Evolutionary conservation across 1,139 yeast species (phyloP), one percentile per base, ranked within the genome.

Genomic region (Yamadazyma mexicana): DNA sequence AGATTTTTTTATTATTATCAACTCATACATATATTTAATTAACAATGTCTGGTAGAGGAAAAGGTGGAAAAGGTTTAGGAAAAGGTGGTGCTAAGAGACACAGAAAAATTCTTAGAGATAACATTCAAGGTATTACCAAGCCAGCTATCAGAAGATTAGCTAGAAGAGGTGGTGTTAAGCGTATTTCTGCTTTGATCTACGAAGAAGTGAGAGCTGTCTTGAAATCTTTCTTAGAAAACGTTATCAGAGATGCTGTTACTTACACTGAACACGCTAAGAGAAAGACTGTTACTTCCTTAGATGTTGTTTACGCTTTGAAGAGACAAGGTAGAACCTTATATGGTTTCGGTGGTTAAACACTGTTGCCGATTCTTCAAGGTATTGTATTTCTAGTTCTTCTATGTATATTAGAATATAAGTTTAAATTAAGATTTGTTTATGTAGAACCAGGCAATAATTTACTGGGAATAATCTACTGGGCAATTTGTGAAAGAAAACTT

Each of bases 91-190:
- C 98, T 62, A 92, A 92, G 84, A 92, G 98, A 78, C 98, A 92
- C 89, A 87, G 98, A 84, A 91, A 91, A 87, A 88, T 92, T 75
- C 81, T 91, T 60, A 89, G 98, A 81, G 98, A 92, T 73, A 92
- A 92, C 91, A 91, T 92, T 58, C 98, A 91, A 79, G 98, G 98
- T 80, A 91, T 92, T 68, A 92, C 98, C 54, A 92, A 92, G 83
- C 98, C 98, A 69, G 98, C 98, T 63, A 92, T 92, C 69, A 89
- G 98, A 80, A 91, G 98, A 87, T 85, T 92, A 65, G 98, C 98
- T 47, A 91, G 98, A 84, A 89, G 98, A 87, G 98, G 98, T 79
- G 98, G 98, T 87, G 98, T 92, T 66, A 92, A 92, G 85, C 96
- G 98, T 86, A 92, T 92, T 62, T 91, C 98, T 53, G 98, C 96